Evolutionary conservation across 2,329 filamentous ascomycete species (phyloP), one percentile per base, ranked within the genome.

Genomic region (Alternaria sp.): DNA sequence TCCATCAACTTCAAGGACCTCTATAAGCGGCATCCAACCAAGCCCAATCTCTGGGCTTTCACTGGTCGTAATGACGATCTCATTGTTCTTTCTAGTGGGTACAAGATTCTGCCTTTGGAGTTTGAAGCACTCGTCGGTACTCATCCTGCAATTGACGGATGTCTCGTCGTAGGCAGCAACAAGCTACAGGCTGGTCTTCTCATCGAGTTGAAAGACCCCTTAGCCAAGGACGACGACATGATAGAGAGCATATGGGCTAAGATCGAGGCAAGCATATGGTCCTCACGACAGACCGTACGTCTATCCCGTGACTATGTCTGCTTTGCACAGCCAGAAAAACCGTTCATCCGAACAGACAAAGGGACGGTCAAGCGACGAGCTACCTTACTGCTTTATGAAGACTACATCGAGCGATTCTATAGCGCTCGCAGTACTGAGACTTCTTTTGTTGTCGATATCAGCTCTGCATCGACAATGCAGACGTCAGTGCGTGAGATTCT

Each of bases 391-490:
- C 73, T 82, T 0, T 86, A 84, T 47, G 69, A 70, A 2, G 70
- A 80, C 2, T 82, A 84, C 53, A 84, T 86, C 30, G 80, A 85
- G 18, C 73, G 72, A 0, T 74, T 85, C 9, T 86, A 86, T 24
- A 44, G 4, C n/a, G 52, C 53, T 9, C 56, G 56, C 7, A 49
- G 16, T 18, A 51, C 53, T 2, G 62, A 66, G 4, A 20, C 22
- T 3, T 26, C 20, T 16, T 55, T 59, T 9, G 18, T 49, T 2
- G 14, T 63, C 7, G 63, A 70, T 14, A 54, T 52, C 5, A 67
- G 9, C 39, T 65, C 64, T 3, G 14, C 30, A 9, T 41, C 51
- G 8, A 34, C 66, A 11, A 52, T 62, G n/a, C 39, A 51, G 38
- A 12, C 39, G 5, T 65, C 60, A 8, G 41, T 68, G 6, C 53